Evolutionary conservation across 192 early-diverging fungal species (phyloP).

Genomic region (Phycomyces nitens): DNA sequence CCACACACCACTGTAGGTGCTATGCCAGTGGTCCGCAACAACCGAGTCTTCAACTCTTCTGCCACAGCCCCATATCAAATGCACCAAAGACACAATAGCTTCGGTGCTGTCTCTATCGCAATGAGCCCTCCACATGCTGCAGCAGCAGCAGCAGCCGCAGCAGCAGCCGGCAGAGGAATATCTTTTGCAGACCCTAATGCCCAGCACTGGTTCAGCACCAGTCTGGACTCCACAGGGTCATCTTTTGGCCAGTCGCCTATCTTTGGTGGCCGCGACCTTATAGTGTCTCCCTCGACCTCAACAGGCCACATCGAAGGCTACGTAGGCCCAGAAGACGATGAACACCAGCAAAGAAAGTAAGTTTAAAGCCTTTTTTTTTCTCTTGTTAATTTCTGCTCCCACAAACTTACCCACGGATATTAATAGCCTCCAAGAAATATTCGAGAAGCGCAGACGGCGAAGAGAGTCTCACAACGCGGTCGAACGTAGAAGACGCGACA

Average conservation of each 20-base stretch:
- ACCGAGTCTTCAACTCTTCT: slow-evolving; percentile 21
- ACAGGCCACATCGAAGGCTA: slow-evolving; percentile 21
- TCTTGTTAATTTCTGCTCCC: background rate
- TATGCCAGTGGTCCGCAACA: slow-evolving; percentile 21
- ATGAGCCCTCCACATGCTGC: slow-evolving; percentile 3
- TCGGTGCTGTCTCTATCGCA: slow-evolving; percentile 8
- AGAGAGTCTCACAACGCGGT: slow-evolving; percentile 31
- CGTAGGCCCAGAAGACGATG: slow-evolving; percentile 17
- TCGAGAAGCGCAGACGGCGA: slow-evolving; percentile 25
- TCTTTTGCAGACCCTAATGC: slow-evolving; percentile 13
- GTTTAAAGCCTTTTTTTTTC: background rate
- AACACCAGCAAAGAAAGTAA: slow-evolving; percentile 21
- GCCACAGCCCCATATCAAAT: background rate
- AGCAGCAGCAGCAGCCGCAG: slow-evolving; percentile 1
- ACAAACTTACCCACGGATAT: no score
- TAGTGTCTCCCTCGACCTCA: slow-evolving; percentile 26
- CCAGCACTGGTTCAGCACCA: slow-evolving; percentile 25
- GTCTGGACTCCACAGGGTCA: slow-evolving; percentile 24
- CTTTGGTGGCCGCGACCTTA: slow-evolving; percentile 19
- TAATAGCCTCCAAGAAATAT: slow-evolving; percentile 34
- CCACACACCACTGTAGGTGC: slow-evolving; percentile 30
- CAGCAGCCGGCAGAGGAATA: background rate
- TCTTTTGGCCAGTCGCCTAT: slow-evolving; percentile 28
- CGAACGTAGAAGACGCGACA: slow-evolving; percentile 28
- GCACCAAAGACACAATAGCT: slow-evolving; percentile 8